Conservation (phyloP, 192 early-diverging fungal genomes). For the Endogone sp. region DNA sequence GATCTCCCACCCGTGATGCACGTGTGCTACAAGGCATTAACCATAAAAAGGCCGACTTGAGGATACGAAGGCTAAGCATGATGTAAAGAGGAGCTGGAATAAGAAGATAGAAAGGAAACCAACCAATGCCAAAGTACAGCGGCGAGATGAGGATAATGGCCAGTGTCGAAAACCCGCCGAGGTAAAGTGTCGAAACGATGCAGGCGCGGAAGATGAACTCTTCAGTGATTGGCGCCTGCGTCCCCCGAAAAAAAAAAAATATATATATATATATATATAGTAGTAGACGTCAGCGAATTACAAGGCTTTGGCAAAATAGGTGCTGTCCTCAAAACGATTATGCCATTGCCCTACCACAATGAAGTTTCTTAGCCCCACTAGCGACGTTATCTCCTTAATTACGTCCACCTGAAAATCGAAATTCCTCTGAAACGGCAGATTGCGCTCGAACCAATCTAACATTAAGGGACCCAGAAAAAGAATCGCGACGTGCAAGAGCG, state of each 20-base stretch:
- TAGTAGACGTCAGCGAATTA: neutral
- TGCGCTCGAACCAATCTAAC: slow-evolving; percentile 31
- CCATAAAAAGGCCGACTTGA: too few species aligned
- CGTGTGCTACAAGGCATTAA: slow-evolving; percentile 44
- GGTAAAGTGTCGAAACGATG: slow-evolving; percentile 51
- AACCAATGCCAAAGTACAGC: slow-evolving; percentile 73
- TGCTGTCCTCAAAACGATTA: neutral
- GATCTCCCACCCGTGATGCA: slow-evolving; percentile 63
- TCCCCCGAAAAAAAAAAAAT: neutral
- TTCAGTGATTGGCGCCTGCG: slow-evolving; percentile 66
- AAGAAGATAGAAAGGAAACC: slow-evolving; percentile 5
- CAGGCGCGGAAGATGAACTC: slow-evolving; percentile 73
- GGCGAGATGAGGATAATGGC: slow-evolving; percentile 54
- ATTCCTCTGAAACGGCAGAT: slow-evolving; percentile 37
- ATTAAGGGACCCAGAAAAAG: slow-evolving; percentile 59
- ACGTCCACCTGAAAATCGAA: slow-evolving; percentile 24
- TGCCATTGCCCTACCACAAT: slow-evolving; percentile 34
- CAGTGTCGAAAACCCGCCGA: slow-evolving; percentile 26
- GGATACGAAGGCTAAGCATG: too few species aligned
- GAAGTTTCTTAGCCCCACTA: slow-evolving; percentile 39
- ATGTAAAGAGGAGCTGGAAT: too few species aligned
- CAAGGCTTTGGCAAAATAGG: neutral
- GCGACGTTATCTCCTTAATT: slow-evolving; percentile 13
- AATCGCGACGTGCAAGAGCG: slow-evolving; percentile 35
- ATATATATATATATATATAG: neutral